Conservation (phyloP, 169 alveolate species). For the Theileria equi region DNA sequence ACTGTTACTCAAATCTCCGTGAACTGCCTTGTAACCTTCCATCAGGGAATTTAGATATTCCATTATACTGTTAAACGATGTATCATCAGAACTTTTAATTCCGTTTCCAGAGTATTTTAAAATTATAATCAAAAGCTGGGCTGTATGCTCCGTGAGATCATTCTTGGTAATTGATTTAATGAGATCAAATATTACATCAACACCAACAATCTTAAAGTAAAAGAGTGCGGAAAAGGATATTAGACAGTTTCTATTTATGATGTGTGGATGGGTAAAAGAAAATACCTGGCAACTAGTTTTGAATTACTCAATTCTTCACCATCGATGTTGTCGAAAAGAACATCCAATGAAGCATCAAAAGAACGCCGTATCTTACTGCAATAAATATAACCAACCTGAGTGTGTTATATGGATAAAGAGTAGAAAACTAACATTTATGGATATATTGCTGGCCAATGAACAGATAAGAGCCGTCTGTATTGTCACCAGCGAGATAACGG, state of each 20-base stretch:
- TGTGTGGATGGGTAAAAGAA: constrained; percentile 1
- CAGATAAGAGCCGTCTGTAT: constrained; percentile 59
- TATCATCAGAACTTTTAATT: constrained; percentile 1
- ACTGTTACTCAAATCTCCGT: constrained; percentile 42
- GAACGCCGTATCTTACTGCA: constrained; percentile 21
- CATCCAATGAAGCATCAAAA: constrained; percentile 1
- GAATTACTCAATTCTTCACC: not conserved
- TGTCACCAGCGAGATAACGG: constrained; percentile 47
- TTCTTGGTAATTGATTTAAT: constrained; percentile 18
- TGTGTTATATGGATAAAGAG: not conserved
- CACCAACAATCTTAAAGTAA: constrained; percentile 48
- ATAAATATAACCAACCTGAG: constrained; percentile 28
- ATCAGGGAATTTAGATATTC: constrained; percentile 23
- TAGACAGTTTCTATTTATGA: constrained; percentile 24
- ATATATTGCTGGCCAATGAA: constrained; percentile 28
- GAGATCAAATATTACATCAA: constrained; percentile 28
- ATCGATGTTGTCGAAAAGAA: constrained; percentile 10
- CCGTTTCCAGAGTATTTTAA: constrained; percentile 37
- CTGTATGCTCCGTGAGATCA: constrained; percentile 36
- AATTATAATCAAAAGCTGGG: constrained; percentile 34
- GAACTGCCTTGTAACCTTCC: constrained; percentile 27
- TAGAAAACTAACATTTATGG: constrained; percentile 14
- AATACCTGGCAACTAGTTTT: not conserved
- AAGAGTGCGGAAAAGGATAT: constrained; percentile 46
- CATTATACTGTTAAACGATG: constrained; percentile 7